Evolutionary conservation across 306 rosid genomes (phyloP), one percentile per base, ranked within the genome.

Genomic region (Biancaea sappan): DNA sequence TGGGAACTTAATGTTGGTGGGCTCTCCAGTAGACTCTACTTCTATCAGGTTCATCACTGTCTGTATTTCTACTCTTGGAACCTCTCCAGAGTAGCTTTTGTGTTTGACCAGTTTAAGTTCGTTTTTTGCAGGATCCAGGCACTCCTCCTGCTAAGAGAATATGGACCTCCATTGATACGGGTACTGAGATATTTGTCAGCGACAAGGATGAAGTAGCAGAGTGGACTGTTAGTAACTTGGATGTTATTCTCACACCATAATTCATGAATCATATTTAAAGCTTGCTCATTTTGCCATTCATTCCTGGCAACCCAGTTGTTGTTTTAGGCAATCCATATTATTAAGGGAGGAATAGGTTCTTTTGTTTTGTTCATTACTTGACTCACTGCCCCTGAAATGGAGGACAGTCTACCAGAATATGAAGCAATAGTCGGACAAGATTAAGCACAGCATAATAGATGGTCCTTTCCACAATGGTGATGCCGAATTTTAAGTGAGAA

Each of bases 1-100:
- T 88, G 93, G 93, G 90, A 86, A 63, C 93, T 88, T 74, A 87
- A 88, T 78, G 93, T 84, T 73, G 93, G 93, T n/a, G 86, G 77
- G 6, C 46, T 88, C 5, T 84, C 93, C 5, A 75, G 80, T 24
- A 72, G 87, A 67, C 84, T 88, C 53, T 78, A 80, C 80, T 86
- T 77, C 63, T 88, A 86, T 71, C 93, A 88, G 90, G 90, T n/a
- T n/a, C n/a, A n/a, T 61, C 5, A 74, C 41, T n/a, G 1, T 14
- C 19, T 68, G n/a, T 37, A 56, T 13, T 15, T 48, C 24, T 22
- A 24, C 32, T 16, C 1, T 56, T 8, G 43, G n/a, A 43, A 28
- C n/a, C n/a, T 58, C 31, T 29, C 32, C 31, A 15, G 11, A n/a
- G 19, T 40, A 41, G 37, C 12, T 21, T 28, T 22, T 29, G 46